Percentiles rank a stretch among this genome's conserved stretches.
phyloP scores from a whole-genome alignment of 306 rosid species.

The Trichosanthes truncata region DNA sequence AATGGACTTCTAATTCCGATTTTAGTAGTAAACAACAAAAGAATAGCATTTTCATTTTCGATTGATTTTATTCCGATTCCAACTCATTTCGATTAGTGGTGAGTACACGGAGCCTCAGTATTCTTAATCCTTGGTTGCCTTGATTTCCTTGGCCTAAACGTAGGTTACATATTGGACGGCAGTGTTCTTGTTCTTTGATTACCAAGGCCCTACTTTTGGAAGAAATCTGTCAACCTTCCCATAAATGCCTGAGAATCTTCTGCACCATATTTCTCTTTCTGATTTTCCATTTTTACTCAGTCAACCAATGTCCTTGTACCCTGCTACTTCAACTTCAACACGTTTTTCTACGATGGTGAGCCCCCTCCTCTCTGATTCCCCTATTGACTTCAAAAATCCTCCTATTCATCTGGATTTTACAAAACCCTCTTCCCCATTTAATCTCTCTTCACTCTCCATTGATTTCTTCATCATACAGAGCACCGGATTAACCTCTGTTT shows the following conservation, averaged over 20 bases:
- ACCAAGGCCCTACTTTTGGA: not conserved
- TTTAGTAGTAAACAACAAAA: too few species aligned
- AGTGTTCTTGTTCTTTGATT: not conserved
- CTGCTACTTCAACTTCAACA: not conserved
- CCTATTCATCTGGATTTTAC: not conserved
- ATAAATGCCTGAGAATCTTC: not conserved
- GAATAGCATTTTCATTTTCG: too few species aligned
- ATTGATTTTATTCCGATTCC: too few species aligned
- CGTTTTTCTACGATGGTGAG: not conserved
- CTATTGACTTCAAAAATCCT: not conserved
- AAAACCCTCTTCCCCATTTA: not conserved
- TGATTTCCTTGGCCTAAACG: not conserved
- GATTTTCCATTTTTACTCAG: not conserved
- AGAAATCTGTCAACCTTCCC: not conserved
- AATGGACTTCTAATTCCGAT: too few species aligned
- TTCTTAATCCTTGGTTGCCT: too few species aligned
- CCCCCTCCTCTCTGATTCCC: not conserved
- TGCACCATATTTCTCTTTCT: not conserved
- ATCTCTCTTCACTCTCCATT: not conserved
- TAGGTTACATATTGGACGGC: not conserved
- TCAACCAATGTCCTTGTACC: not conserved
- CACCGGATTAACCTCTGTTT: not conserved
- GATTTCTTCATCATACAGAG: not conserved
- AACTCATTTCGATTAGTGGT: too few species aligned
- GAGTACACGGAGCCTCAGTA: too few species aligned